Base-by-base conservation (phyloP, 306 rosid species). In the Vigna nakashimae region DNA sequence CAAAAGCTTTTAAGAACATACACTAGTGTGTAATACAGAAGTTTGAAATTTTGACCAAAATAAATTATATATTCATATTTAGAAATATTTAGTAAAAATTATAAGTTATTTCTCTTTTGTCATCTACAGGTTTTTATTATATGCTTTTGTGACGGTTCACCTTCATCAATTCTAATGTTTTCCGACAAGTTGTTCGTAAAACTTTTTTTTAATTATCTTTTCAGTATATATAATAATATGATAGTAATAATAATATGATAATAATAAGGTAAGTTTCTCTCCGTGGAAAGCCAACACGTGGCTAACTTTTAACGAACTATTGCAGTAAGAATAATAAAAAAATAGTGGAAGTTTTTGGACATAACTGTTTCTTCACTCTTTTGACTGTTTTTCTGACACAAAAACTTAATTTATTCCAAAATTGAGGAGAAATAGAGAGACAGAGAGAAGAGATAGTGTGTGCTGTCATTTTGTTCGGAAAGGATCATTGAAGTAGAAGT, bases 301-400 rank as follows among this genome's bases (percentile, higher is more conserved):
- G 80, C 49, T 17, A 80, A 80, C 71, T 76, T 60, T 75, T 74
- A 76, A 69, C 78, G 81, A 76, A 69, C 81, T 52, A 67, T 69
- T 30, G 73, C 64, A 32, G 69, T 60, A 60, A 68, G 17, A 81
- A 74, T 38, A 5, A 58, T n/a, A 40, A 50, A 50, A 42, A 65
- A 36, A 60, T 2, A 11, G 5, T 4, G 32, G 17, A 67, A 73
- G 52, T 50, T 38, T 73, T 32, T 68, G 64, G 70, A 60, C 74
- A 40, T 64, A 60, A 70, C 70, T 76, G 71, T 34, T 45, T 77
- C 66, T 53, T 82, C 73, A 71, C 75, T 43, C 66, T 14, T 50
- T 24, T 77, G 85, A 82, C 82, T 36, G 16, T 45, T 57, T 82
- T 56, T 58, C 42, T 65, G 82, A 82, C 67, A 71, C 34, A 36